phyloP scores from a whole-genome alignment of 495 filamentous ascomycete species.

The Podospora comata region DNA sequence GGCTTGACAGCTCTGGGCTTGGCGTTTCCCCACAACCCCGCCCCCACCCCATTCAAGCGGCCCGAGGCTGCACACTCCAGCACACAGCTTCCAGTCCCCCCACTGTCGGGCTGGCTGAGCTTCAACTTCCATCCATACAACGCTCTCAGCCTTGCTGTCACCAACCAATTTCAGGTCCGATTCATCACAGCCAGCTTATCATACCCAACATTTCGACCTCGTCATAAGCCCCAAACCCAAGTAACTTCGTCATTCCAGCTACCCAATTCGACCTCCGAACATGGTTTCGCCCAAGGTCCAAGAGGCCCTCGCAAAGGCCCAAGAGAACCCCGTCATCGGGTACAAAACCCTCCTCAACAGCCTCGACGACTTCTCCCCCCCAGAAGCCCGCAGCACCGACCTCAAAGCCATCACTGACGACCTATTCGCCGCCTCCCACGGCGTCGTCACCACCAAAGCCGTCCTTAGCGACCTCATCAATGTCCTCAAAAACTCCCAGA shows the following conservation, averaged over 20 bases:
- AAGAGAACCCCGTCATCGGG: constrained; percentile 45
- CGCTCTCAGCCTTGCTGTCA: neutral
- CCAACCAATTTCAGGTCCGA: neutral
- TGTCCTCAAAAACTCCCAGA: constrained; percentile 52
- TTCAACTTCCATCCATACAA: neutral
- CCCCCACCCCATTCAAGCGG: neutral
- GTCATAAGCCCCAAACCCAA: neutral
- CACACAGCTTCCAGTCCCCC: neutral
- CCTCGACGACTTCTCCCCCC: constrained; percentile 56
- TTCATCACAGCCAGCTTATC: neutral
- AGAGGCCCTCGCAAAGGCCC: constrained; percentile 54
- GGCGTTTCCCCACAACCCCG: neutral
- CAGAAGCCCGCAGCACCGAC: constrained; percentile 56
- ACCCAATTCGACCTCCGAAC: constrained; percentile 2
- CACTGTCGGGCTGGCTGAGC: neutral
- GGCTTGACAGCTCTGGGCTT: neutral
- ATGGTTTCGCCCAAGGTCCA: constrained; percentile 35
- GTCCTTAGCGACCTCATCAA: constrained; percentile 66
- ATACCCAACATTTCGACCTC: neutral
- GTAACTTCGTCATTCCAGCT: neutral
- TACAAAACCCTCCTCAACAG: constrained; percentile 66
- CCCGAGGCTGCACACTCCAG: neutral
- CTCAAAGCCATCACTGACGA: constrained; percentile 66
- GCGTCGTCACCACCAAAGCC: constrained; percentile 70
- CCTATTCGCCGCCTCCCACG: constrained; percentile 63